A percentile compares a stretch with the other conserved stretches of the same genome.
Conservation (phyloP, 2,329 filamentous ascomycete species). For the Alternaria gansuensis region DNA sequence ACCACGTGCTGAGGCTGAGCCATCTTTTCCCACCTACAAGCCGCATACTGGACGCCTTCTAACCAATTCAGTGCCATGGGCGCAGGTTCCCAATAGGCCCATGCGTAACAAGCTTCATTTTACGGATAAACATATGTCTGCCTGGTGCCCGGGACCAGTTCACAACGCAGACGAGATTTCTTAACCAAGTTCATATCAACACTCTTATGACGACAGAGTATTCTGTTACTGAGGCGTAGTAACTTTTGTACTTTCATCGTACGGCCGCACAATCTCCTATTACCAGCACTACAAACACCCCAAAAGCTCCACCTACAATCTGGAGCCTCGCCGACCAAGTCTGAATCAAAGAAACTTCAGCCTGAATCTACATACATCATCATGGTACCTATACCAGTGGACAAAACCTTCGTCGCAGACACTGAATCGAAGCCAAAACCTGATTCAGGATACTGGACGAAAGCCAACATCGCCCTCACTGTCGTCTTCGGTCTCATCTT, state of each 20-base stretch:
- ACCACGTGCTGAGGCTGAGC: slow-evolving; percentile 44
- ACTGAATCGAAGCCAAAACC: slow-evolving; percentile 21
- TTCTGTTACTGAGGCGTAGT: slow-evolving; percentile 34
- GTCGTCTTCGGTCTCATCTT: slow-evolving; percentile 38
- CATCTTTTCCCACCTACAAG: slow-evolving; percentile 27
- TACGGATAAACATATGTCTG: slow-evolving; percentile 37
- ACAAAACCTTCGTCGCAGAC: slow-evolving; percentile 23
- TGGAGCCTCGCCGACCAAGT: slow-evolving; percentile 1
- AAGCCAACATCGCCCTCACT: slow-evolving; percentile 40
- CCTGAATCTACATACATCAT: slow-evolving; percentile 1
- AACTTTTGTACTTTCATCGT: slow-evolving; percentile 21
- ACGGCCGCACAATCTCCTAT: slow-evolving; percentile 20
- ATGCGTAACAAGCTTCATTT: slow-evolving; percentile 38
- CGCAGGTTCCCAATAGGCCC: slow-evolving; percentile 26
- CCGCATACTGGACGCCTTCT: slow-evolving; percentile 38
- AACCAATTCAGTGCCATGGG: slow-evolving; percentile 28
- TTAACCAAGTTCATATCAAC: slow-evolving; percentile 23
- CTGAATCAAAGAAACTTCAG: not conserved
- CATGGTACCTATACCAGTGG: slow-evolving; percentile 43
- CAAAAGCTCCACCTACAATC: slow-evolving; percentile 1
- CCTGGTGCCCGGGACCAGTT: slow-evolving; percentile 27
- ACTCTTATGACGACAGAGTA: slow-evolving; percentile 18
- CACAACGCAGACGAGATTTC: slow-evolving; percentile 17
- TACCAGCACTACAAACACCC: not conserved
- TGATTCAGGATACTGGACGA: slow-evolving; percentile 34